Conservation (phyloP, 805 yeast species). For the Sugiyamaella lignohabitans region DNA sequence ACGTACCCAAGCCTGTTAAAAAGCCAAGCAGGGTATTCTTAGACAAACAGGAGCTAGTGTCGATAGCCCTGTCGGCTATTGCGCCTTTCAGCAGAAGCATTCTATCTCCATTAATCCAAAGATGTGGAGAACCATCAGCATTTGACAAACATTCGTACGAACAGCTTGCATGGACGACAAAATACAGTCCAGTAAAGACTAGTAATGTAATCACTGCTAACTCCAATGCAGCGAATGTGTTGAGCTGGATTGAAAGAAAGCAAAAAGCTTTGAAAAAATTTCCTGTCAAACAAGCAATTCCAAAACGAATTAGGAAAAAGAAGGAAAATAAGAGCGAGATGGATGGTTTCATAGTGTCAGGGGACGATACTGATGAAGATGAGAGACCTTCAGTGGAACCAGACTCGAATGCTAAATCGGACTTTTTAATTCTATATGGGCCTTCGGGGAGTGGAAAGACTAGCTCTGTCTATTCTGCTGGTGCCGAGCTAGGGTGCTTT, state of each 20-base stretch:
- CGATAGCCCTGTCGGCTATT: not conserved
- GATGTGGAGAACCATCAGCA: slow-evolving; percentile 10
- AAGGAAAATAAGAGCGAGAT: slow-evolving; percentile 9
- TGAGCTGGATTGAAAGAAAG: slow-evolving; percentile 14
- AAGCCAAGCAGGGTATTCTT: not conserved
- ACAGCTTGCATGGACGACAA: slow-evolving; percentile 14
- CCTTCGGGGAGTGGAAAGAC: slow-evolving; percentile 74
- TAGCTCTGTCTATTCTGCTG: slow-evolving; percentile 60
- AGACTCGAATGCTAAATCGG: not conserved
- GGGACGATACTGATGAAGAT: slow-evolving; percentile 23
- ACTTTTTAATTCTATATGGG: slow-evolving; percentile 46
- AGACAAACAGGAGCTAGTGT: not conserved
- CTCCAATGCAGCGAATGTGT: slow-evolving; percentile 7
- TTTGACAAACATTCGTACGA: slow-evolving; percentile 18
- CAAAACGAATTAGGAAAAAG: slow-evolving; percentile 6
- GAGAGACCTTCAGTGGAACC: slow-evolving; percentile 11
- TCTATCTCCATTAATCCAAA: slow-evolving; percentile 9
- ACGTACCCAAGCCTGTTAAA: not conserved
- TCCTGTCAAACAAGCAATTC: not conserved
- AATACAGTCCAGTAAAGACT: slow-evolving; percentile 15
- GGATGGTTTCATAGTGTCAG: slow-evolving; percentile 29
- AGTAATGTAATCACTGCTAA: slow-evolving; percentile 7
- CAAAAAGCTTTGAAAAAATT: slow-evolving; percentile 9
- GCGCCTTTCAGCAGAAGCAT: not conserved
- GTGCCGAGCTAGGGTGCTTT: slow-evolving; percentile 56